Evolutionary conservation across 2,329 filamentous ascomycete species (phyloP).

Genomic region (Xylaria sp.): DNA sequence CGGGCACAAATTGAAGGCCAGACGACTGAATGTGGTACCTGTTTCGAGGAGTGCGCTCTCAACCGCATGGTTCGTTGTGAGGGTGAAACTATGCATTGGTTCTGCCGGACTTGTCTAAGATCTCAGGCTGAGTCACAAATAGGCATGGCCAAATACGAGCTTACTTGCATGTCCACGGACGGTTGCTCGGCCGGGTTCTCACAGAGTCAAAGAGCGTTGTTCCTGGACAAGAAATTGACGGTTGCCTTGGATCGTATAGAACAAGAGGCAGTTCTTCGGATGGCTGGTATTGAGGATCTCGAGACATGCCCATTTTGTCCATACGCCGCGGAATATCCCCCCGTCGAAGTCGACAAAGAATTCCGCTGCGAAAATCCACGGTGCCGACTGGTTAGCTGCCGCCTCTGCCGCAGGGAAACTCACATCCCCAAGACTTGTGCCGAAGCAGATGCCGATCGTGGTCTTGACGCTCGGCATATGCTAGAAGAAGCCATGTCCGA

Average conservation of each 20-base stretch:
- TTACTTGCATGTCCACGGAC: slow-evolving; percentile 77
- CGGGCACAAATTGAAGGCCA: slow-evolving; percentile 61
- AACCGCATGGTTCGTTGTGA: slow-evolving; percentile 77
- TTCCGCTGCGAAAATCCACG: slow-evolving; percentile 76
- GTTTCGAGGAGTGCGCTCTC: slow-evolving; percentile 72
- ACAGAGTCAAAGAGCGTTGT: slow-evolving; percentile 62
- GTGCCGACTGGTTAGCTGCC: slow-evolving; percentile 73
- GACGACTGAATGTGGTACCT: slow-evolving; percentile 77
- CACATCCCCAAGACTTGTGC: slow-evolving; percentile 80
- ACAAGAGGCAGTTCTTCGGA: slow-evolving; percentile 74
- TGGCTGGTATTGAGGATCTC: slow-evolving; percentile 76
- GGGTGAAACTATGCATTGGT: slow-evolving; percentile 68
- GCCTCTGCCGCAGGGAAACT: slow-evolving; percentile 73
- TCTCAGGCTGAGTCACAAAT: slow-evolving; percentile 74
- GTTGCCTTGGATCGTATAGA: slow-evolving; percentile 76
- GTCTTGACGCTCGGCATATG: slow-evolving; percentile 69
- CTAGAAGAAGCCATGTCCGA: slow-evolving; percentile 88
- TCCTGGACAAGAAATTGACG: slow-evolving; percentile 68
- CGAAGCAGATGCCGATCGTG: slow-evolving; percentile 70
- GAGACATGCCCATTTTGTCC: slow-evolving; percentile 85
- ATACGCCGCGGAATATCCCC: slow-evolving; percentile 78
- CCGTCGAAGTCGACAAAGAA: slow-evolving; percentile 74
- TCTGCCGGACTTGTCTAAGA: slow-evolving; percentile 75
- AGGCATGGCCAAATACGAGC: slow-evolving; percentile 73
- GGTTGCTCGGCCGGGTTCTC: slow-evolving; percentile 73